phyloP scores from a whole-genome alignment of 306 rosid genomes.

The Prunus padus region DNA sequence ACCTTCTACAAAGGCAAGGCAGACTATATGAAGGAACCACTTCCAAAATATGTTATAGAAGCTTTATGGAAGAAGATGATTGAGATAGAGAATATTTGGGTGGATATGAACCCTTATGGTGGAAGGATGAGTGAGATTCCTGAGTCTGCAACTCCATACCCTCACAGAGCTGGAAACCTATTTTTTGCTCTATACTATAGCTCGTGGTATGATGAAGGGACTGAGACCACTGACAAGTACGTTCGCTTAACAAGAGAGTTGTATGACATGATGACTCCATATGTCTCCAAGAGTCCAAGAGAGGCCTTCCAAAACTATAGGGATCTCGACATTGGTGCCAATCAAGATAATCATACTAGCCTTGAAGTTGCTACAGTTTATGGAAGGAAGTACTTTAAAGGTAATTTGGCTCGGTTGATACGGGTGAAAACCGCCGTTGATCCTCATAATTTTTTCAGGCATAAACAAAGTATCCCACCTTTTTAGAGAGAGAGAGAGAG shows the following conservation, averaged over 20 bases:
- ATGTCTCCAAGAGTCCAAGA: slow-evolving; percentile 62
- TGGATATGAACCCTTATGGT: slow-evolving; percentile 18
- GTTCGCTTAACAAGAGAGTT: slow-evolving; percentile 28
- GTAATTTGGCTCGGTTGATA: slow-evolving; percentile 25
- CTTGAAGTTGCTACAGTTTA: slow-evolving; percentile 4
- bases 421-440: slow-evolving; percentile 27
- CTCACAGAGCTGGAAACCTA: slow-evolving; percentile 46
- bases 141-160: slow-evolving; percentile 34
- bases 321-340: slow-evolving; percentile 27
- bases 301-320: slow-evolving; percentile 35
- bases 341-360: neutral
- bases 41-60: slow-evolving; percentile 9
- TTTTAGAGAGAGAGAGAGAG: neutral
- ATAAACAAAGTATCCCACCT: slow-evolving; percentile 35
- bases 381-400: slow-evolving; percentile 27
- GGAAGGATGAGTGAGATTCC: slow-evolving; percentile 45
- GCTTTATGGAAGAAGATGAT: slow-evolving; percentile 9
- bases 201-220: slow-evolving; percentile 25
- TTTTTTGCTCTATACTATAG: neutral
- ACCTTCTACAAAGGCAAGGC: neutral
- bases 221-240: slow-evolving; percentile 18
- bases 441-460: slow-evolving; percentile 28
- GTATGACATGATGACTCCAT: slow-evolving; percentile 44
- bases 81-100: too few relatives aligned
- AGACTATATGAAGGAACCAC: slow-evolving; percentile 18